Base-by-base conservation (phyloP, 140 eudicot genomes). In the Ambrosia hybrid region DNA sequence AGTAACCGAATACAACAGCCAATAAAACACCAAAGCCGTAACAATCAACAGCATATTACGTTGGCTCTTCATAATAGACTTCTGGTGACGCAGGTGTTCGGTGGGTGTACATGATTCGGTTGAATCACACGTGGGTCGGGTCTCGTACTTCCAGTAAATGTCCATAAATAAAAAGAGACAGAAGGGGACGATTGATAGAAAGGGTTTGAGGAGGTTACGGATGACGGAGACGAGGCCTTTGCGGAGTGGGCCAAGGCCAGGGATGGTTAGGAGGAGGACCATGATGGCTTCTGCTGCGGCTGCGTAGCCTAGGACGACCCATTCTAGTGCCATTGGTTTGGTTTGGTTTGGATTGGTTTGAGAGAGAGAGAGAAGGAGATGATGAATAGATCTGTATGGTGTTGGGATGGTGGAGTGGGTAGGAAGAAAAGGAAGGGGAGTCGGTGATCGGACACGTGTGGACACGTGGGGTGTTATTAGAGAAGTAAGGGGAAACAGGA, bases 281-380 rank as follows among this genome's bases (percentile, higher is more conserved):
- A 85, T 85, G 8, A 85, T 73, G 16, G 91, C 91, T 57, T 85
- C 90, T 15, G 87, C 85, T 0, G 62, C 87, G 3, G 88, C 88
- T 53, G 85, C 91, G 85, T 85, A 85, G 10, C 91, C 91, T 6
- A 85, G 82, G 0, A 85, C 82, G 1, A 85, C 91, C 90, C 91
- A 85, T 39, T 85, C 83, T 68, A 85, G 51, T 62, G 91, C 91
- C 87, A 85, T 85, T 72, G 67, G 1, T 14, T 65, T 14, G 57
- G 57, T 41, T 55, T 45, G 64, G 26, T 0, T 21, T 21, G 26
- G 26, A 0, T 21, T 21, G 26, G 26, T 21, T 21, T 21, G 26
- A 21, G 26, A 58, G 73, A 9, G 38, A 56, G 2, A 2, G 2
- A 21, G 26, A 21, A 21, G 26, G 1, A 21, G 26, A 21, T 21